Conservation (phyloP, 169 alveolate genomes). For the Plasmodium berghei region DNA sequence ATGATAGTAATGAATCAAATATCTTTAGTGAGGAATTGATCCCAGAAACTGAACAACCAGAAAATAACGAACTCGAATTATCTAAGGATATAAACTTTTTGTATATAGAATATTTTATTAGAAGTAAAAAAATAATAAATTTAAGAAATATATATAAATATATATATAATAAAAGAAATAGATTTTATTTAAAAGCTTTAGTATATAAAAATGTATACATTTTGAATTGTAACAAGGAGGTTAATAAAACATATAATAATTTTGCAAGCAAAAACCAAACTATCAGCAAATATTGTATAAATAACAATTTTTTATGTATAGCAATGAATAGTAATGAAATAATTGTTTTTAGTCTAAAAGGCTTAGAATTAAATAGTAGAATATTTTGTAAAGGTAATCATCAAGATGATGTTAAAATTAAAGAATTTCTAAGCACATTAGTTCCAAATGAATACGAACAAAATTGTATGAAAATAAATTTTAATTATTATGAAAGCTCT, state of each 20-base stretch:
- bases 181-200: slow-evolving; percentile 15
- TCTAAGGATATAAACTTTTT: slow-evolving; percentile 20
- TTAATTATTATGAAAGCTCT: slow-evolving; percentile 9
- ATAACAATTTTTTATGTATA: slow-evolving; percentile 34
- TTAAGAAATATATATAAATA: slow-evolving; percentile 10
- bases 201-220: slow-evolving; percentile 18
- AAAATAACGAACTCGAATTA: background rate
- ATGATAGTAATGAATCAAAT: background rate
- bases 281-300: slow-evolving; percentile 11
- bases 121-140: slow-evolving; percentile 12
- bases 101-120: slow-evolving; percentile 45
- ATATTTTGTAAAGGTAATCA: slow-evolving; percentile 43
- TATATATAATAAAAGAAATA: slow-evolving; percentile 20
- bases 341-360: slow-evolving; percentile 5
- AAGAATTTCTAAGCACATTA: background rate
- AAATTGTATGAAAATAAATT: background rate
- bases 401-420: slow-evolving; percentile 9
- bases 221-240: background rate
- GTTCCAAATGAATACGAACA: background rate
- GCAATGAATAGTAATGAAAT: background rate
- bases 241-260: background rate
- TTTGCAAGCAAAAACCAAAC: background rate
- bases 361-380: slow-evolving; percentile 2
- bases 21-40: background rate
- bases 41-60: background rate